Base-by-base conservation (phyloP, 805 yeast genomes). In the Hanseniaspora mollemarum region DNA sequence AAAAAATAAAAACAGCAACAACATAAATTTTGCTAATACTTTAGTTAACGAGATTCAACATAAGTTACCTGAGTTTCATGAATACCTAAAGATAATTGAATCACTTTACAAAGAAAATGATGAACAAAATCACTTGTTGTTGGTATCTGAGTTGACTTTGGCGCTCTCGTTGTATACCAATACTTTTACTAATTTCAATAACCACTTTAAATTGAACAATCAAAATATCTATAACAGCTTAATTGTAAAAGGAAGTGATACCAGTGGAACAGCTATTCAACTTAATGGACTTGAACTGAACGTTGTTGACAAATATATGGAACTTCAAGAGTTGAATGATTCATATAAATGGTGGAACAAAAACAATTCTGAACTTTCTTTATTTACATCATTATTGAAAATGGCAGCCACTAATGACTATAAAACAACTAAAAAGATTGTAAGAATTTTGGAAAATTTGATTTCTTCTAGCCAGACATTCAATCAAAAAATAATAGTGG, bases 291-390 rank as follows among this genome's bases (percentile, higher is more conserved):
- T 75, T 29, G 86, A 81, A 54, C 64, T 83, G 54, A 71, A 76
- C 0, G 64, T 80, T 25, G 65, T 83, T 39, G 82, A 81, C 55
- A 71, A 72, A 42, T 77, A 76, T 53, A 69, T 87, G 55, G 80
- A 78, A 53, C 66, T 81, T 12, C 85, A 78, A 55, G 76, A 80
- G 19, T 68, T 69, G 13, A 69, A 73, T 9, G 68, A 70, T 13
- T 64, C 73, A 3, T 71, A 78, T 29, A 84, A 80, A 63, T 88
- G 95, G 95, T 87, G 92, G 87, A 81, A 76, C 60, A 67, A 74
- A 25, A 69, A 67, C 6, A 59, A 65, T 1, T 67, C 69, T 16
- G 71, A 72, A 51, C n/a, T 31, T 10, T 80, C 94, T 0, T 67
- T 84, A 41, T 87, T 86, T 63, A 78, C 88, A 0, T 74, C 77